Evolutionary conservation across 2,329 filamentous ascomycete species (phyloP).

Genomic region (Raffaelea arxii): DNA sequence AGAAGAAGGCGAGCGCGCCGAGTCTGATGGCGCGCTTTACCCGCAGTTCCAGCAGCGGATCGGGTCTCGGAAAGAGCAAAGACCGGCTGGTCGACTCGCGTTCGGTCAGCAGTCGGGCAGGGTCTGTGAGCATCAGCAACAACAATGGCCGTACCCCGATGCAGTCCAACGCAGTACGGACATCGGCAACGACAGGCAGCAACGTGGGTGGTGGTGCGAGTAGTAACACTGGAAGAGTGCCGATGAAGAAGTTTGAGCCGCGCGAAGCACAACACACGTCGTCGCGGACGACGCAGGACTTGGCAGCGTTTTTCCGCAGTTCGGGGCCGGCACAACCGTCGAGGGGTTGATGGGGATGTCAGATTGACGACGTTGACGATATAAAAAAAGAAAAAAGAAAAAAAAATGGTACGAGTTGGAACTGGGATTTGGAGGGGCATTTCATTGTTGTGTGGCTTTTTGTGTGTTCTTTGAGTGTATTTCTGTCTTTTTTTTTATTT

Average conservation of each 20-base stretch:
- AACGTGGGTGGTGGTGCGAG: constrained; percentile 5
- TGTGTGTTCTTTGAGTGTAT: not conserved
- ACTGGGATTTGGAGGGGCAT: not conserved
- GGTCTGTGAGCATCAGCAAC: no score
- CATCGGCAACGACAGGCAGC: constrained; percentile 1
- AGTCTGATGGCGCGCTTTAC: constrained; percentile 52
- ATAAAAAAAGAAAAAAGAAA: not conserved
- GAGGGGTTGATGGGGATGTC: constrained; percentile 1
- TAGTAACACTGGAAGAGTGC: constrained; percentile 26
- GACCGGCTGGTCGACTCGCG: constrained; percentile 22
- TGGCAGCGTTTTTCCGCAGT: constrained; percentile 63
- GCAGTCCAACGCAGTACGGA: no score
- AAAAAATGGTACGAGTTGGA: not conserved
- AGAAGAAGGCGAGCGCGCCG: constrained; percentile 55
- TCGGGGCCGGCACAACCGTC: constrained; percentile 48
- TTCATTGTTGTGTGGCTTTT: not conserved
- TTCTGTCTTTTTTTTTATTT: not conserved
- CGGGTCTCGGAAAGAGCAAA: constrained; percentile 9
- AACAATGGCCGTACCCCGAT: no score
- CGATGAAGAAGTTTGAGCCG: constrained; percentile 50
- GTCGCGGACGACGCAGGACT: constrained; percentile 48
- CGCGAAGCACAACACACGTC: constrained; percentile 36
- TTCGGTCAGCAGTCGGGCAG: constrained; percentile 29
- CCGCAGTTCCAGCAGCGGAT: constrained; percentile 12
- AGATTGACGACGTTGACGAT: not conserved